Conservation (phyloP, 768 basidiomycete species). For the Inosperma sp. region DNA sequence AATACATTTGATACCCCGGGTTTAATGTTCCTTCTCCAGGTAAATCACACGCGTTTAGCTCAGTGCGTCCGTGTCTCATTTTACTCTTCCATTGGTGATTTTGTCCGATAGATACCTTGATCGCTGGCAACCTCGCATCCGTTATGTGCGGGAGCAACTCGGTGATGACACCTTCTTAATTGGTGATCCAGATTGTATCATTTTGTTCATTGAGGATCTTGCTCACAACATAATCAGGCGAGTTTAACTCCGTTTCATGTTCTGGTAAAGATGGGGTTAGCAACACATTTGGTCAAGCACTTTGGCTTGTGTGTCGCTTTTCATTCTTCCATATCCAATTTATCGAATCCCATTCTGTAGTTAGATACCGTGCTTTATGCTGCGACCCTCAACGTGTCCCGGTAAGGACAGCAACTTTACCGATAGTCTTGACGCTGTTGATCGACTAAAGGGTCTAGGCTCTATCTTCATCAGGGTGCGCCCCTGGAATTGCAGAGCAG, state of each 20-base stretch:
- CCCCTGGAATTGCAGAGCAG: conserved; percentile 48
- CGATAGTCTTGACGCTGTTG: background rate
- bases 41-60: conserved; percentile 50
- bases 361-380: conserved; percentile 45
- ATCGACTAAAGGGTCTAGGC: conserved; percentile 21
- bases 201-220: background rate
- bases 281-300: conserved; percentile 52
- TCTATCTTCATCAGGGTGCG: conserved; percentile 54
- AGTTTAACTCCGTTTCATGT: conserved; percentile 54
- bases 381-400: conserved; percentile 46
- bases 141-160: conserved; percentile 41
- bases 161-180: conserved; percentile 47
- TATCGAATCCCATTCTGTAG: conserved; percentile 16
- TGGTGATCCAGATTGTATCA: conserved; percentile 26
- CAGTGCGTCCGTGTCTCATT: conserved; percentile 27
- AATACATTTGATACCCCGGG: no score
- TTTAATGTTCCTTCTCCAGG: no score
- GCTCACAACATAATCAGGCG: conserved; percentile 29
- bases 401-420: conserved; percentile 24
- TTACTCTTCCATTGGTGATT: background rate
- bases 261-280: conserved; percentile 46
- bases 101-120: conserved; percentile 42
- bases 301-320: conserved; percentile 39
- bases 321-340: background rate
- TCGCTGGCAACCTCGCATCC: conserved; percentile 51